phyloP scores from a whole-genome alignment of 2,329 filamentous ascomycete species.

The Fonsecaea monophora region DNA sequence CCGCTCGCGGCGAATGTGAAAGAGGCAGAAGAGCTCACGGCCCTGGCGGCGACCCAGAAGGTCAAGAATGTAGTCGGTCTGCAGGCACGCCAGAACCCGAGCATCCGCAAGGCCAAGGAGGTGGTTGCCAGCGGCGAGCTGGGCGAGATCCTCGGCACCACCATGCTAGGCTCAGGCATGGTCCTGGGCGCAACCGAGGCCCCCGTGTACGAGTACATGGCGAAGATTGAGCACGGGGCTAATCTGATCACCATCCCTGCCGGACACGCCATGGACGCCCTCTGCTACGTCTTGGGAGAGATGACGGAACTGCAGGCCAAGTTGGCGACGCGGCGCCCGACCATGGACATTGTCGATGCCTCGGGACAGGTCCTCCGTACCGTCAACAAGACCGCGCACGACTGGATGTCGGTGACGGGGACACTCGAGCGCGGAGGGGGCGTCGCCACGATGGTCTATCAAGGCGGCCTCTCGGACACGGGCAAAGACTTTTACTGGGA shows the following conservation, averaged over 20 bases:
- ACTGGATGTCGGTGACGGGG: conserved; percentile 31
- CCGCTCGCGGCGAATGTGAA: conserved; percentile 58
- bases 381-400: conserved; percentile 34
- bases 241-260: conserved; percentile 36
- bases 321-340: conserved; percentile 25
- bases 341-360: conserved; percentile 19
- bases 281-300: conserved; percentile 35
- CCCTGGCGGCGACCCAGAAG: conserved; percentile 44
- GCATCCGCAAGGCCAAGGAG: conserved; percentile 53
- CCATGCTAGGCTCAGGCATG: conserved; percentile 38
- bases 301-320: conserved; percentile 27
- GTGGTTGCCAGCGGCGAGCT: conserved; percentile 56
- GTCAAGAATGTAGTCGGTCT: conserved; percentile 56
- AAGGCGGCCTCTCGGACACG: conserved; percentile 22
- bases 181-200: conserved; percentile 15
- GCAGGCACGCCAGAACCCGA: conserved; percentile 58
- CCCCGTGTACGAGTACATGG: conserved; percentile 20
- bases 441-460: conserved; percentile 28
- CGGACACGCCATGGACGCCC: conserved; percentile 33
- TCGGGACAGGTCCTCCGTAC: conserved; percentile 16
- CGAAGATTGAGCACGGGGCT: conserved; percentile 29
- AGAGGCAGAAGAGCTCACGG: conserved; percentile 52
- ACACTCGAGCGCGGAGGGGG: conserved; percentile 18
- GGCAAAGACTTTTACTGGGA: conserved; percentile 35
- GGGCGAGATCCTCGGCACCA: conserved; percentile 62